phyloP scores from a whole-genome alignment of 2,329 filamentous ascomycete species.

The Claviceps monticola region DNA sequence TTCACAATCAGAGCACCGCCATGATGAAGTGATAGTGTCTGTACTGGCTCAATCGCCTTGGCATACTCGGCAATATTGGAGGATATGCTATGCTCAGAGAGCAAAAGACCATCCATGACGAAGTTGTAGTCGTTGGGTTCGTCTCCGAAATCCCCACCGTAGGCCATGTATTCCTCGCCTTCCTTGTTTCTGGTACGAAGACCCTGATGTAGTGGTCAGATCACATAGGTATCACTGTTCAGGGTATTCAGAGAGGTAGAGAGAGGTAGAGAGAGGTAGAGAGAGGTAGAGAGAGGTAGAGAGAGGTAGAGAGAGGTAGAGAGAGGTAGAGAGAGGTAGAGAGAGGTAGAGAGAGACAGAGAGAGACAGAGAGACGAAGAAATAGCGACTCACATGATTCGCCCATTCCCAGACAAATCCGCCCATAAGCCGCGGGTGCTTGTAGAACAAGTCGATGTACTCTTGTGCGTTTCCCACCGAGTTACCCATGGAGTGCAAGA shows the following conservation, averaged over 20 bases:
- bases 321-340: background rate
- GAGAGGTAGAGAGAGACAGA: background rate
- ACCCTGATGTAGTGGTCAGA: conserved; percentile 11
- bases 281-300: background rate
- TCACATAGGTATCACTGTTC: background rate
- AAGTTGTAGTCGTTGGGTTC: conserved; percentile 46
- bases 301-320: background rate
- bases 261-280: background rate
- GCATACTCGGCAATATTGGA: conserved; percentile 41
- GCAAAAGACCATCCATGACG: conserved; percentile 38
- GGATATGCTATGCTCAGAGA: conserved; percentile 33
- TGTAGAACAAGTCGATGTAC: conserved; percentile 52
- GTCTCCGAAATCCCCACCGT: conserved; percentile 49
- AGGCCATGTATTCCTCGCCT: conserved; percentile 36
- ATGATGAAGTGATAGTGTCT: conserved; percentile 30
- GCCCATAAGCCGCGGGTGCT: conserved; percentile 37
- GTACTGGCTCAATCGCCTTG: conserved; percentile 45
- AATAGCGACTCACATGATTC: conserved; percentile 28
- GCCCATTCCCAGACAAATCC: conserved; percentile 55
- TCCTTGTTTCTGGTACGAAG: conserved; percentile 28
- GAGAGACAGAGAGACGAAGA: background rate
- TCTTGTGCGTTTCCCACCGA: conserved; percentile 54
- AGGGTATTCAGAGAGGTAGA: background rate
- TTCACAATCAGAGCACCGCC: conserved; percentile 33
- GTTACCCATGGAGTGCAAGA: conserved; percentile 55